Evolutionary conservation across 805 yeast species (phyloP), one percentile per base, ranked within the genome.

Genomic region (Myxozyma melibiosi): DNA sequence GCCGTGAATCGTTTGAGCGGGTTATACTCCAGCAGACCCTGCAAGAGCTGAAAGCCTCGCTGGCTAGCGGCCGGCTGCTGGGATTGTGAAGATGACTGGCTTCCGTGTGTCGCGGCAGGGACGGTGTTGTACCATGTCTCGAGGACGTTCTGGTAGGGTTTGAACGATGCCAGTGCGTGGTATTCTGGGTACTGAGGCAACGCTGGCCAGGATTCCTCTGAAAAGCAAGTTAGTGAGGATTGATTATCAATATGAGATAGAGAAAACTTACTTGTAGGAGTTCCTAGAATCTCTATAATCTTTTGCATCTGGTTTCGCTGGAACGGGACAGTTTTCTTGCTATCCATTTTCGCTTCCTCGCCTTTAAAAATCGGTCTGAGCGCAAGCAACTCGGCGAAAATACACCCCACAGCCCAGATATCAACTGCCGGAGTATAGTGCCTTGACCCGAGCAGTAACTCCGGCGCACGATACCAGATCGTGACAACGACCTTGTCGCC

Each of bases 291-390:
- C 71, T 94, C 98, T 27, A 94, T 76, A 24, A 94, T 91, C 69
- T 90, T 90, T 66, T 88, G 86, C 69, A 92, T 79, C 74, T 94
- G 99, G 69, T 88, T 91, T 56, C 86, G 84, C 71, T 94, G 99
- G 72, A 94, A 94, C 1, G 98, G 97, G 3, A 92, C 91, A 54
- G 84, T 86, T 68, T 92, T 91, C 68, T 90, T 92, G 64, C 87
- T 88, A 70, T 91, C 98, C 80, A 92, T 87, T 66, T 92, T 92
- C 13, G 96, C 94, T 69, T 94, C 99, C 72, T 94, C 99, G 52
- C 99, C 99, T 71, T 94, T 94, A 75, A 94, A 94, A 8, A 94
- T 85, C 0, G 99, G 99, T 65, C 96, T 75, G 31, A 94, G 73
- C 1, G 96, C 88, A 13, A 94, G 75, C 50, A 94, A 74, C 69